Percentiles rank a stretch among this genome's conserved stretches.
Conservation (phyloP, 306 rosid species). For the Lathyrus sativus region DNA sequence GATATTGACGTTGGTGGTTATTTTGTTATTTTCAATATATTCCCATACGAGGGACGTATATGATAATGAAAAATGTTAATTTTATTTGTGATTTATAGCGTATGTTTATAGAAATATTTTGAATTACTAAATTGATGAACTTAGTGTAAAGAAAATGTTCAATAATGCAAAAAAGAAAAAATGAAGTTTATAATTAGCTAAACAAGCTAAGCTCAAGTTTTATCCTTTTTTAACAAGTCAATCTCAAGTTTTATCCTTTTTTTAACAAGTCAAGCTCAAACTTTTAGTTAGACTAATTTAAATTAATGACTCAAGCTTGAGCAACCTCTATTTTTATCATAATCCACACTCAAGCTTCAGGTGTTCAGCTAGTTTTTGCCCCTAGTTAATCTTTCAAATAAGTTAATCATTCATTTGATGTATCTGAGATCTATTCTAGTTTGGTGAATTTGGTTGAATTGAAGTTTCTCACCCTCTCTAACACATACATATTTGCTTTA, state of each 20-base stretch:
- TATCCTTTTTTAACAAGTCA: neutral
- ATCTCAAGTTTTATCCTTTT: no score
- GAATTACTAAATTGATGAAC: neutral
- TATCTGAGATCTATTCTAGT: neutral
- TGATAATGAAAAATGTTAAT: neutral
- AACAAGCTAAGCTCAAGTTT: neutral
- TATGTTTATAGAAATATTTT: neutral
- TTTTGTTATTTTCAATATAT: constrained; percentile 19
- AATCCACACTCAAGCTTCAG: neutral
- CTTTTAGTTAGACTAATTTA: neutral
- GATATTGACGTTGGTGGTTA: constrained; percentile 64
- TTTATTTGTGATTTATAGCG: neutral
- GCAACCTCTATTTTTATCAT: neutral
- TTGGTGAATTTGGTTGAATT: constrained; percentile 26
- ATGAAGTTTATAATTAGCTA: neutral
- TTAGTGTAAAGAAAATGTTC: neutral
- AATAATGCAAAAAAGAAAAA: neutral
- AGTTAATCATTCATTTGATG: constrained; percentile 15
- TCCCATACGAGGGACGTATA: constrained; percentile 15
- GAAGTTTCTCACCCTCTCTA: neutral
- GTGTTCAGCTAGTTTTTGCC: neutral
- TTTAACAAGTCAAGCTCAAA: neutral
- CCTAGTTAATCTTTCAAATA: neutral
- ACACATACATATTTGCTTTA: neutral
- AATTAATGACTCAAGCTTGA: constrained; percentile 5